Evolutionary conservation across 257 asterid genomes (phyloP), one percentile per base, ranked within the genome.

Genomic region (Handroanthus guayacan): DNA sequence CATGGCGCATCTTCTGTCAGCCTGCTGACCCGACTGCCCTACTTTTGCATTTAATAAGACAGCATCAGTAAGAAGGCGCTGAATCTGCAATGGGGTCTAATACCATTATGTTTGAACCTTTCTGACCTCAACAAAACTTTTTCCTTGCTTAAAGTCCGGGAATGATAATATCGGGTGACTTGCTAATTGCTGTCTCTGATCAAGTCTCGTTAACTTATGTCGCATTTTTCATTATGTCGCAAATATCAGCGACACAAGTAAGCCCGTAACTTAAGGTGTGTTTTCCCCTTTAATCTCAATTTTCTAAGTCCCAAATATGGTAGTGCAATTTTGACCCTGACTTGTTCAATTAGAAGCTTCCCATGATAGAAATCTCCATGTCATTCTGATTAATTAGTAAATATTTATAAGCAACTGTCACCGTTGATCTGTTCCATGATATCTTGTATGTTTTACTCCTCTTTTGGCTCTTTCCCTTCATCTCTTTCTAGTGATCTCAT

Each of bases 61-160:
- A 9, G 87, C 93, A 3, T 82, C 95, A 2, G 90, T 87, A 36
- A 92, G 95, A 3, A 82, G 95, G 71, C 91, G 95, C 61, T 92
- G 75, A 94, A 94, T 87, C 89, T 92, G 67, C 98, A 94, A 74
- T 91, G 97, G 97, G 97, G 97, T 65, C 85, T 94, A n/a, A 89
- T 89, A 67, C 97, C 97, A 8, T 92, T 94, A 84, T 89, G 97
- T 62, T 55, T 92, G 88, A 89, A 88, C 87, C 89, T 86, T 82
- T 82, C 96, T 2, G 97, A 92, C 78, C 97, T 92, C 74, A 84
- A 89, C 89, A 94, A 87, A 77, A 92, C 97, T 36, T 90, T 92
- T 75, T 77, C 87, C 41, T 78, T 90, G 82, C 95, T 92, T 77
- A 90, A 90, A 79, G 91, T 92, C 37, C 80, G 93, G 97, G 95